phyloP scores from a whole-genome alignment of 805 yeast genomes.

The Saccharomyces cerevisiae region DNA sequence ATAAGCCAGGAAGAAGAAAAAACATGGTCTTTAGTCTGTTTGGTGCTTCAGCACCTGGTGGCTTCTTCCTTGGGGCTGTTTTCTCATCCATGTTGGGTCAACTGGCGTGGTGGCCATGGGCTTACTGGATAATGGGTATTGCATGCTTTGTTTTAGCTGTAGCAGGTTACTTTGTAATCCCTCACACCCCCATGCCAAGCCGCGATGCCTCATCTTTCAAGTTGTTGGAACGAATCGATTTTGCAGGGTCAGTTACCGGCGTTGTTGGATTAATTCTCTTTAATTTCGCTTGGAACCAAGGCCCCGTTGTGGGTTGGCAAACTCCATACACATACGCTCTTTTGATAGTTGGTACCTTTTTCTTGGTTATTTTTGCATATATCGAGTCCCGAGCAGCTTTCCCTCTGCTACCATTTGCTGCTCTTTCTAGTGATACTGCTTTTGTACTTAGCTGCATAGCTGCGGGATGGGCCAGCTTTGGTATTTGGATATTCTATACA shows the following conservation, averaged over 20 bases:
- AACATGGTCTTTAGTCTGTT: constrained; percentile 47
- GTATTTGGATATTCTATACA: constrained; percentile 53
- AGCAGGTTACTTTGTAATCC: constrained; percentile 34
- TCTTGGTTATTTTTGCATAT: constrained; percentile 35
- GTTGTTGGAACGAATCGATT: constrained; percentile 28
- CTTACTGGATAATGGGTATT: constrained; percentile 42
- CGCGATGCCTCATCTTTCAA: background rate
- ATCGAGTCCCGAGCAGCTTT: constrained; percentile 37
- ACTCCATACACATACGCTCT: constrained; percentile 44
- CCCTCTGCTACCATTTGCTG: constrained; percentile 44
- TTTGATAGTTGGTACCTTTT: constrained; percentile 38
- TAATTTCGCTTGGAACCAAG: constrained; percentile 60
- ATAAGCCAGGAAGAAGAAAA: constrained; percentile 41
- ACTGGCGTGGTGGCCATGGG: constrained; percentile 53
- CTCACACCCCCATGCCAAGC: constrained; percentile 14
- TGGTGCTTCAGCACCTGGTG: constrained; percentile 58
- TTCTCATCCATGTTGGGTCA: constrained; percentile 41
- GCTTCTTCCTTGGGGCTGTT: constrained; percentile 48
- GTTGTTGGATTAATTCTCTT: constrained; percentile 47
- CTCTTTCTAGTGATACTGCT: constrained; percentile 36
- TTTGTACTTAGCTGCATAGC: constrained; percentile 41
- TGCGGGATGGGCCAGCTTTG: constrained; percentile 62
- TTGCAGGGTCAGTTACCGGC: constrained; percentile 42
- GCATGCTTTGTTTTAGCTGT: constrained; percentile 29
- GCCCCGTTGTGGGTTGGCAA: constrained; percentile 56